Base-by-base conservation (phyloP, 306 rosid genomes). In the Datisca glomerata region DNA sequence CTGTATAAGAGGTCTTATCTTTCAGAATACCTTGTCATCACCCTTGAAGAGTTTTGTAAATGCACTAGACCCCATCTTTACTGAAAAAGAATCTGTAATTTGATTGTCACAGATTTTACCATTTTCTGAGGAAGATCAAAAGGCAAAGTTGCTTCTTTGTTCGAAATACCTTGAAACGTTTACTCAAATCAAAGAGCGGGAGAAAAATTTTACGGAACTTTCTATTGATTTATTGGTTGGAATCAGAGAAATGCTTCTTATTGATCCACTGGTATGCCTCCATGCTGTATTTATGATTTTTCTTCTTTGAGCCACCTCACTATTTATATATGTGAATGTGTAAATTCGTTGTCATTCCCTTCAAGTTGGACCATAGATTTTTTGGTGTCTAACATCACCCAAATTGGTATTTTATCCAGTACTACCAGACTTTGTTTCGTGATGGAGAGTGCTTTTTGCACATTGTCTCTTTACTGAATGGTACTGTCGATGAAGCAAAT, bases 391-490 rank as follows among this genome's bases (percentile, higher is more conserved):
- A 43, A 55, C 48, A 49, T 47, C 50, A 60, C 31, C 42, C 15
- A 10, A 25, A 41, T 56, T 55, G 11, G 59, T 25, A 49, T 27
- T 59, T 24, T 16, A 43, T 48, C 44, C 91, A 89, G 98, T 80
- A 78, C 84, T 89, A 83, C 65, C 98, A 89, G 59, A 68, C 77
- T 61, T 63, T 89, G 59, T 89, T 89, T 69, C 86, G 84, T 57
- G 98, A 80, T 24, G 98, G 95, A 49, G 98, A 80, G 57, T 89
- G 98, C 73, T 89, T 89, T 75, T 64, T 89, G 84, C 98, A 89
- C 53, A 74, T 89, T 38, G 93, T 89, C 43, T 89, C 98, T 10
- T 75, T 89, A 50, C 80, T 89, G 59, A 89, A 89, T 61, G 78
- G 87, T 65, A 74, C 68, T 61, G 77, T 77, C 18, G 79, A 80